Evolutionary conservation across 805 yeast species (phyloP).

Genomic region (Yarrowia sp.): DNA sequence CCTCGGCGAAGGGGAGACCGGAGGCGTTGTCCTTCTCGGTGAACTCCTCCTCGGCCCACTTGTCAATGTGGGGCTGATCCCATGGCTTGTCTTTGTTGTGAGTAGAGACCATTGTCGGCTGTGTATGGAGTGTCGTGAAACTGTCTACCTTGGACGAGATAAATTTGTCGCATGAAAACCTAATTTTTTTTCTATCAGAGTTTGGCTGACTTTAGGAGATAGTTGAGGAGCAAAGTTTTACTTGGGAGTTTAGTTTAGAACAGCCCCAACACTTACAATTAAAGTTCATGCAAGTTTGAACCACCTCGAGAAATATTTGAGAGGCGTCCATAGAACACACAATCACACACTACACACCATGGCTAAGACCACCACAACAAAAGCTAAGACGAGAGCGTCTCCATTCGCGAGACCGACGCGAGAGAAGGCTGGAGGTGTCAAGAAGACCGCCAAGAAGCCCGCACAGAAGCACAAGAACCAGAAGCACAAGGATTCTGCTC

Average conservation of each 20-base stretch:
- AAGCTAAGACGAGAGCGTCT: background rate
- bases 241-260: too few species aligned
- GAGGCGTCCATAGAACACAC: background rate
- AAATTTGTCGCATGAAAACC: conserved; percentile 18
- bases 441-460: conserved; percentile 11
- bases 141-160: background rate
- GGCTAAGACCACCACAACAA: background rate
- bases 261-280: too few species aligned
- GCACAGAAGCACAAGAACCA: conserved; percentile 1
- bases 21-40: conserved; percentile 83
- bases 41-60: conserved; percentile 88
- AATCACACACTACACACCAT: background rate
- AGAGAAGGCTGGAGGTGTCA: background rate
- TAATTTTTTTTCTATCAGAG: conserved; percentile 21
- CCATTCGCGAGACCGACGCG: background rate
- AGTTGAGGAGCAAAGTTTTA: too few species aligned
- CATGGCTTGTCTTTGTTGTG: conserved; percentile 95
- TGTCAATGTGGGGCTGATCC: conserved; percentile 94
- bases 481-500: conserved; percentile 11
- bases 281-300: conserved; percentile 1
- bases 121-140: conserved; percentile 3
- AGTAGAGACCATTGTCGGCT: conserved; percentile 71
- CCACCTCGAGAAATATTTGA: conserved; percentile 1
- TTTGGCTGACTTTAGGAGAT: background rate
- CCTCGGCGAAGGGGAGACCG: conserved; percentile 91